Evolutionary conservation across 2,329 filamentous ascomycete species (phyloP), one percentile per base, ranked within the genome.

Genomic region (Penicillium nordicum): DNA sequence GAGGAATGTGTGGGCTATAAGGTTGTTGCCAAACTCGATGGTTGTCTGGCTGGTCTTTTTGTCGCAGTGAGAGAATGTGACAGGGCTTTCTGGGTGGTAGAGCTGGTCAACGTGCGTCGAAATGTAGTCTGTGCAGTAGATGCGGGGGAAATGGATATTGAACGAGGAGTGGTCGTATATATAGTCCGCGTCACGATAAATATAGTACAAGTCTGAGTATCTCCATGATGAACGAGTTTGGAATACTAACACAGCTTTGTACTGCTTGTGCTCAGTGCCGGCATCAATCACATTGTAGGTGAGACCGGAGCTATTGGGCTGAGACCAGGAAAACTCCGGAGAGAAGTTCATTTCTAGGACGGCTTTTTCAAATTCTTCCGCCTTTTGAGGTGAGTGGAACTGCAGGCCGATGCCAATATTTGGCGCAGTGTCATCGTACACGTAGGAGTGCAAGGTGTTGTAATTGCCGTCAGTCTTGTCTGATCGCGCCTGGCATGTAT

Each of bases 401-500:
- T 65, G 55, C 4, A 72, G 46, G 29, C 60, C 52, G 3, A 70
- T 48, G 0, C 66, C 68, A 10, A 71, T 62, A 36, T 72, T 72
- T 16, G 69, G 69, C 3, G 60, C 65, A 16, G 57, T 69, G 14
- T 60, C 59, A 36, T 72, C 68, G 52, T 72, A 72, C 1, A 70
- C 55, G 34, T 72, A 69, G 2, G 63, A 68, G 38, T 65, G 64
- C 11, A 71, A 46, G 4, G 60, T 56, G 36, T 71, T 65, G 44
- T 71, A 70, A 30, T 60, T 71, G 14, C 68, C 69, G 29, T 72
- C 69, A 0, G 68, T 69, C 43, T 66, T 66, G 18, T 60, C 57
- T 0, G 64, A 63, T 38, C 60, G 52, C 41, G 67, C 64, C 44
- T 72, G 69, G 18, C 61, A 62, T 18, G 67, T 69, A 48, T 71